Evolutionary conservation across 2,329 filamentous ascomycete genomes (phyloP).

Genomic region (Scytalidium lignicola): DNA sequence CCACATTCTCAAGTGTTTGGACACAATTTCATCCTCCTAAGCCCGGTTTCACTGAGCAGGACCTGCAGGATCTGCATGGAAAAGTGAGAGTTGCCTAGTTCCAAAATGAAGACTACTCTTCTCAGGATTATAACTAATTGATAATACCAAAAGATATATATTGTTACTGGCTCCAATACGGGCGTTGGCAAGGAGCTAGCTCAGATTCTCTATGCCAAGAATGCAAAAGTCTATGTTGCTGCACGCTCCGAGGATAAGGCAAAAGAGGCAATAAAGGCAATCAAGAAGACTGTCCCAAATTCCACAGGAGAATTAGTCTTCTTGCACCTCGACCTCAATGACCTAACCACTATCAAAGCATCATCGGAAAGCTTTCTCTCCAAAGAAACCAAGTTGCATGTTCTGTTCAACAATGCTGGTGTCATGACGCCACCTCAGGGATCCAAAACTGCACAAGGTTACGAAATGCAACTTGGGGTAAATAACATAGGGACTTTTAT

Average conservation of each 20-base stretch:
- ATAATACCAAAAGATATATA: conserved; percentile 18
- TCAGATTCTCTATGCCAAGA: conserved; percentile 31
- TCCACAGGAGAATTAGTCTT: conserved; percentile 29
- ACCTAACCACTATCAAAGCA: conserved; percentile 31
- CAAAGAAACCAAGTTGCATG: conserved; percentile 30
- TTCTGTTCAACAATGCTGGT: conserved; percentile 33
- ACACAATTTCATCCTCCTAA: conserved; percentile 18
- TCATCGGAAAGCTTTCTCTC: conserved; percentile 29
- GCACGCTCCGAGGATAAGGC: conserved; percentile 34
- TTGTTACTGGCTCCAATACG: conserved; percentile 29
- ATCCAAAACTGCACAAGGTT: conserved; percentile 24
- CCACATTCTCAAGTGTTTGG: not conserved
- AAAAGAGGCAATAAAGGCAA: conserved; percentile 29
- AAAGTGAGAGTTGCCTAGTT: conserved; percentile 14
- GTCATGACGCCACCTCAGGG: conserved; percentile 27
- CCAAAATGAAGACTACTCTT: too few relatives aligned
- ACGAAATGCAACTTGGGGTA: conserved; percentile 29
- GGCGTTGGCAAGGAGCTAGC: conserved; percentile 33
- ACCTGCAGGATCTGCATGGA: conserved; percentile 20
- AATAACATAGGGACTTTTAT: conserved; percentile 31
- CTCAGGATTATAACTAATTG: not conserved
- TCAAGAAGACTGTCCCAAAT: conserved; percentile 22
- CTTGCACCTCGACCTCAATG: conserved; percentile 30
- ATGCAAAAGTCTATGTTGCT: conserved; percentile 37
- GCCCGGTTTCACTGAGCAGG: conserved; percentile 24